Evolutionary conservation across 352 stramenopile species (phyloP).

Genomic region (Globisporangium echinulatum): DNA sequence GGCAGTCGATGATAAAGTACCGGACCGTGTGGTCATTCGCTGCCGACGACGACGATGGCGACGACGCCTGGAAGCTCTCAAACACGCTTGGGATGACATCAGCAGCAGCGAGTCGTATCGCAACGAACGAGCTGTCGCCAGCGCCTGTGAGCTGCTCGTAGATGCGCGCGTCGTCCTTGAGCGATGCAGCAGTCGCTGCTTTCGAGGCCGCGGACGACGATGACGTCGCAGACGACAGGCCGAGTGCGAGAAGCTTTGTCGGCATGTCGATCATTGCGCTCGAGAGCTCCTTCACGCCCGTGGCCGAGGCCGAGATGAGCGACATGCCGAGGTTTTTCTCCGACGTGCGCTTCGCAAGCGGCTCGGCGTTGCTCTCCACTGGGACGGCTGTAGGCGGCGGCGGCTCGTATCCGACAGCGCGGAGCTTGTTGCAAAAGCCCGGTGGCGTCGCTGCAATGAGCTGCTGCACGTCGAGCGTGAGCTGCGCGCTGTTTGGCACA

Average conservation of each 20-base stretch:
- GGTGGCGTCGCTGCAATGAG: slow-evolving; percentile 62
- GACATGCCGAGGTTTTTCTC: slow-evolving; percentile 29
- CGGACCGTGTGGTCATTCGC: slow-evolving; percentile 31
- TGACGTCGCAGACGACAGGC: background rate
- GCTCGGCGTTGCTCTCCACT: background rate
- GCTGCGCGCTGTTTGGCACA: slow-evolving; percentile 14
- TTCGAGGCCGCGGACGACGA: slow-evolving; percentile 8
- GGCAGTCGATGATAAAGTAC: slow-evolving; percentile 80
- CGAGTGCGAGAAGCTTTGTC: slow-evolving; percentile 40
- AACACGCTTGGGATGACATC: slow-evolving; percentile 74
- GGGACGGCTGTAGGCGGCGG: background rate
- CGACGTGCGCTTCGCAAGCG: slow-evolving; percentile 6
- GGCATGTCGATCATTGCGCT: slow-evolving; percentile 71
- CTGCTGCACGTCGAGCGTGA: slow-evolving; percentile 34
- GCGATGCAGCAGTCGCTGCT: background rate
- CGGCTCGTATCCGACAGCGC: slow-evolving; percentile 25
- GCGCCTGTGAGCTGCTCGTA: slow-evolving; percentile 58
- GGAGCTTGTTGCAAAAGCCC: slow-evolving; percentile 49
- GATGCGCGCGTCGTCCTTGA: slow-evolving; percentile 29
- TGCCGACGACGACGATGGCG: background rate
- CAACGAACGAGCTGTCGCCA: slow-evolving; percentile 36
- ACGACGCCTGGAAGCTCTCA: slow-evolving; percentile 47
- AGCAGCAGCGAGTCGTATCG: slow-evolving; percentile 43
- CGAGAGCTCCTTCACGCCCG: slow-evolving; percentile 54
- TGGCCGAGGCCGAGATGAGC: slow-evolving; percentile 58